Conservation (phyloP, 108 stramenopile genomes). For the Pseudonitzschia pungens region DNA sequence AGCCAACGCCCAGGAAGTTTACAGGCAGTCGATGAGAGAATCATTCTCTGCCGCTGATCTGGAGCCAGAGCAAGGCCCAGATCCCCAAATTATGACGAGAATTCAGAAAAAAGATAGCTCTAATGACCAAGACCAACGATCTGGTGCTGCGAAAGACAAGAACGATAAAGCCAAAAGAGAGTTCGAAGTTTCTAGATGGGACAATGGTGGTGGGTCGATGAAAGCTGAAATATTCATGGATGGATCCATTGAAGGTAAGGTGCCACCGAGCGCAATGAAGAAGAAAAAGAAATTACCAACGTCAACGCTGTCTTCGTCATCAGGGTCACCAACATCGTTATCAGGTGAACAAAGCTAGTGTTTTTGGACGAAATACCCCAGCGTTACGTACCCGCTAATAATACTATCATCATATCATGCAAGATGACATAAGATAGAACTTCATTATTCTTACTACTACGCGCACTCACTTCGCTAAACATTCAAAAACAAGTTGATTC, state of each 20-base stretch:
- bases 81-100: constrained; percentile 15
- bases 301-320: not conserved
- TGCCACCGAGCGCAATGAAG: constrained; percentile 50
- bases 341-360: no score
- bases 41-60: constrained; percentile 39
- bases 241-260: constrained; percentile 68
- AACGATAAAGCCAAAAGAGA: constrained; percentile 31
- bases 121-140: not conserved
- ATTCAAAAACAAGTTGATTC: no score
- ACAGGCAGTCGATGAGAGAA: constrained; percentile 76
- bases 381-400: no score
- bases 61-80: constrained; percentile 20
- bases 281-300: constrained; percentile 31
- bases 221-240: constrained; percentile 80
- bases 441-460: no score
- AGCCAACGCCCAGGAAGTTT: constrained; percentile 60
- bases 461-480: no score
- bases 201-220: constrained; percentile 30
- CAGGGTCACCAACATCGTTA: not conserved
- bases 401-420: no score
- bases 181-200: constrained; percentile 74
- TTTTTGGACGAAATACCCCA: no score
- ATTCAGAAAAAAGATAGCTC: constrained; percentile 4
- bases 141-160: not conserved
- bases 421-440: no score